Evolutionary conservation across 495 filamentous ascomycete genomes (phyloP), one percentile per base, ranked within the genome.

Genomic region (Tuber brumale): DNA sequence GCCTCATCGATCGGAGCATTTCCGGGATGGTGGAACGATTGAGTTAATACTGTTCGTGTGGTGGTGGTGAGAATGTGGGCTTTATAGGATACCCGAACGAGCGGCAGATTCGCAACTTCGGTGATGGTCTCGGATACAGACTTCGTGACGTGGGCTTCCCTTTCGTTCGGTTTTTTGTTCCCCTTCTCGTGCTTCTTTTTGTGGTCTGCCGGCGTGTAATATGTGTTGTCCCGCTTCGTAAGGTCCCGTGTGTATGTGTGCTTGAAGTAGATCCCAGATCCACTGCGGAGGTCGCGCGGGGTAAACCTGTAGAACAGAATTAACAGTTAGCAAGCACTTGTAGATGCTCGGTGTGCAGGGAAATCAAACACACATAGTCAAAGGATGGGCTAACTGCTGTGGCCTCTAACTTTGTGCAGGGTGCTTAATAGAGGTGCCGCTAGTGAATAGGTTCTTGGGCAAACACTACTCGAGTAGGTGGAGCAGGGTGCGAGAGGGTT

Each of bases 11-110:
- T 86, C n/a, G 79, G 81, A 0, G 76, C 69, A 27, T 75, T 61
- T 0, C 85, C 86, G 0, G 88, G 85, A 76, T 90, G 90, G 72
- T 83, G 78, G 75, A 90, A 92, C 7, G 85, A 89, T 81, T 92
- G 90, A 0, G 85, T 89, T 35, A 92, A 84, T 4, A 82, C 78
- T 9, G 90, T 91, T 23, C 87, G 86, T 10, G 89, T 89, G 57
- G 87, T 86, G 23, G 85, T 85, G 14, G 88, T 86, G 18, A 88
- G 80, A 72, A 92, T 87, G 14, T 85, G 85, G 35, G 88, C 85
- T 72, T 91, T 87, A 21, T 85, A 86, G 46, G 85, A 76, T 69
- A 89, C 82, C 8, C 84, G 80, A 7, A 90, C 82, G 41, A 88
- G 87, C 19, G 90, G 89, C 4, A 92, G 85, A 76, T 89, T 89